These are phyloP conservation scores for Mycena galericulata DNA, from an alignment of 768 basidiomycete genomes.

Conservation along the genomic window DNA sequence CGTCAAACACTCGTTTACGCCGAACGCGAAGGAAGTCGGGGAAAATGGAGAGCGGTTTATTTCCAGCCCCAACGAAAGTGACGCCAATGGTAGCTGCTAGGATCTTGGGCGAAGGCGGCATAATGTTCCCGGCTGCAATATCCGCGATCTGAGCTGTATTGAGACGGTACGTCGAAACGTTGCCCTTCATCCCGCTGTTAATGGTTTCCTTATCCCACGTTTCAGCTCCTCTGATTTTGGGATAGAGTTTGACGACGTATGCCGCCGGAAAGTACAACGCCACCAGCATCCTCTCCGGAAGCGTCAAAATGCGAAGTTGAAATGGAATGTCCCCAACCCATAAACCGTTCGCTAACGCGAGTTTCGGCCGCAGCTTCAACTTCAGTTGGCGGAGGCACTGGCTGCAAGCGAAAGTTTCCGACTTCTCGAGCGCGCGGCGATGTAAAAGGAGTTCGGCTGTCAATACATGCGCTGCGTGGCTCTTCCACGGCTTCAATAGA, in stretches of 20 bases:
- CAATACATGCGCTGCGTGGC: background rate
- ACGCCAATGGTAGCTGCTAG: constrained; percentile 43
- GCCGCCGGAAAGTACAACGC: constrained; percentile 45
- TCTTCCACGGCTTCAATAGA: background rate
- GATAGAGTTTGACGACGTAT: too few relatives aligned
- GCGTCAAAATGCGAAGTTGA: constrained; percentile 40
- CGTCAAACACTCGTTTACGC: constrained; percentile 33
- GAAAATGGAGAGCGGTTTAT: constrained; percentile 35
- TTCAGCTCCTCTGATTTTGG: constrained; percentile 35
- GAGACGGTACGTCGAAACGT: constrained; percentile 47
- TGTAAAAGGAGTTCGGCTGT: too few relatives aligned
- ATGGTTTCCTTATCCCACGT: constrained; percentile 29
- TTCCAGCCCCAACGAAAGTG: constrained; percentile 44
- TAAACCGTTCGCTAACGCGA: constrained; percentile 51
- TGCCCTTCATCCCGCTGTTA: constrained; percentile 45
- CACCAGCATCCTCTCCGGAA: constrained; percentile 53
- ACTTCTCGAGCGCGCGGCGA: too few relatives aligned
- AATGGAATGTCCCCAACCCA: constrained; percentile 52
- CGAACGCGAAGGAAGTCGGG: constrained; percentile 42
- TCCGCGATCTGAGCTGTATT: constrained; percentile 33
- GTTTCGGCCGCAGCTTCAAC: constrained; percentile 26
- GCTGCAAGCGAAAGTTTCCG: too few relatives aligned
- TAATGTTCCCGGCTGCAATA: constrained; percentile 37
- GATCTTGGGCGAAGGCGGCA: constrained; percentile 44
- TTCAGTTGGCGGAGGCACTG: too few relatives aligned